Evolutionary conservation across 441 rosid genomes (phyloP).

Genomic region (Omphalea diandra): DNA sequence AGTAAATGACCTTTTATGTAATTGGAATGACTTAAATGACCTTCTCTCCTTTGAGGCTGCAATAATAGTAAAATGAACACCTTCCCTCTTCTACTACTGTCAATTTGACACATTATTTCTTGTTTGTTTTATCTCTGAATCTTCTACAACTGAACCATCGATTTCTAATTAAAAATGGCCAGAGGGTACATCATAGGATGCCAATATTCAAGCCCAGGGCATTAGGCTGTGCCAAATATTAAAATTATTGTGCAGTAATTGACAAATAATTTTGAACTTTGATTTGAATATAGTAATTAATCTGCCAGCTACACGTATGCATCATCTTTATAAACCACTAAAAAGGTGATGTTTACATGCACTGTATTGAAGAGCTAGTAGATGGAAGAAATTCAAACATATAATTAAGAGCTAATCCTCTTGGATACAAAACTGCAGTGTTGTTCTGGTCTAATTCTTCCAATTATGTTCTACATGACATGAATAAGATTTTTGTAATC

Average conservation of each 20-base stretch:
- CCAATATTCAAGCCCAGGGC: not conserved
- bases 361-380: no score
- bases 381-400: no score
- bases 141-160: not conserved
- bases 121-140: not conserved
- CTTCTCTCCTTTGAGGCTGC: not conserved
- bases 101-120: not conserved
- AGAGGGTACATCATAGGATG: not conserved
- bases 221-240: not conserved
- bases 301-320: no score
- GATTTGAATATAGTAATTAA: not conserved
- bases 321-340: not conserved
- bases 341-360: slow-evolving; percentile 4
- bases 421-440: not conserved
- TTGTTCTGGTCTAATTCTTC: not conserved
- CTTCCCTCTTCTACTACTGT: not conserved
- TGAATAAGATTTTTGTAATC: slow-evolving; percentile 11
- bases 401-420: not conserved
- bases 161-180: not conserved
- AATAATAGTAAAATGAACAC: not conserved
- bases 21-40: not conserved
- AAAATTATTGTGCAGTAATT: not conserved
- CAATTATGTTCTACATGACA: slow-evolving; percentile 1
- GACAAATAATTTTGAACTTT: not conserved
- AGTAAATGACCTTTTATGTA: not conserved